Conservation (phyloP, 1,139 yeast species). For the Debaryomyces psychrophilus region DNA sequence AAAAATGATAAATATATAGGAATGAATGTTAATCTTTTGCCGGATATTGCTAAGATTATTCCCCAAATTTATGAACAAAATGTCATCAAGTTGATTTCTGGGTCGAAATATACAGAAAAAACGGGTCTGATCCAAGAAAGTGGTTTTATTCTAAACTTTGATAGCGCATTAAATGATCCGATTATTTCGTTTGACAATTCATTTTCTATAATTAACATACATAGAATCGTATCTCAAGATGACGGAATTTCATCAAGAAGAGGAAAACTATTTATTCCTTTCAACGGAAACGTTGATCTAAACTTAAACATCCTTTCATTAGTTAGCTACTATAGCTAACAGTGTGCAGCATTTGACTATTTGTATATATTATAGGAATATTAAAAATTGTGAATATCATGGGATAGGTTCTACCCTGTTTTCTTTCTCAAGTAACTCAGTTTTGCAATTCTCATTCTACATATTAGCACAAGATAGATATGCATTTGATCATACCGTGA, state of each 20-base stretch:
- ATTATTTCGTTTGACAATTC: slow-evolving; percentile 3
- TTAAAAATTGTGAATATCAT: too few relatives aligned
- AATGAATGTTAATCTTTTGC: slow-evolving; percentile 17
- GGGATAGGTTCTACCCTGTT: too few relatives aligned
- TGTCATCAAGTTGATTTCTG: background rate
- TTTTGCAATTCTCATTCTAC: too few relatives aligned
- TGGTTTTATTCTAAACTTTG: slow-evolving; percentile 4
- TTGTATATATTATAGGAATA: background rate
- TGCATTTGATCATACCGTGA: too few relatives aligned
- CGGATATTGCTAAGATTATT: slow-evolving; percentile 18
- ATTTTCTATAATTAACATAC: slow-evolving; percentile 8
- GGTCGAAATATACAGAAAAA: background rate
- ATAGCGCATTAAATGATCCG: background rate
- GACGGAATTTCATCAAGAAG: background rate
- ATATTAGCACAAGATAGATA: too few relatives aligned
- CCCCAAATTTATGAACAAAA: slow-evolving; percentile 7
- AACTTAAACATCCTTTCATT: background rate
- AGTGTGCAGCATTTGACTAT: background rate
- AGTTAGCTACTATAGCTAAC: slow-evolving; percentile 2
- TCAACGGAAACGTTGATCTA: slow-evolving; percentile 1
- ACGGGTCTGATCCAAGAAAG: background rate
- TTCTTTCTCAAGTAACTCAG: too few relatives aligned
- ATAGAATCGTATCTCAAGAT: background rate
- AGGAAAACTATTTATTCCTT: background rate
- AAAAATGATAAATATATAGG: slow-evolving; percentile 15